Conservation (phyloP, 805 yeast species). For the Zygoascus biomembranicola region DNA sequence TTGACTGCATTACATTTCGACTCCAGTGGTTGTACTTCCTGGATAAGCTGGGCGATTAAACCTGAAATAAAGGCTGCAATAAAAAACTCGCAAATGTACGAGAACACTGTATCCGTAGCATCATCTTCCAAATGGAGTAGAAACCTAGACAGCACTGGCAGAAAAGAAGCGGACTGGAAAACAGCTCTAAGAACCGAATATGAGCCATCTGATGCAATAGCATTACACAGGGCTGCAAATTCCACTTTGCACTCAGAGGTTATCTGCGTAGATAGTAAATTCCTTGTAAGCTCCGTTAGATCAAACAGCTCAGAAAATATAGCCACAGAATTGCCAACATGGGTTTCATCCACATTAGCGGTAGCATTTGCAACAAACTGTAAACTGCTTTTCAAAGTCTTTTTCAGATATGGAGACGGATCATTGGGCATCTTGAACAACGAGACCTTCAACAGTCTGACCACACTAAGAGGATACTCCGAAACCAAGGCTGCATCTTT, state of each 20-base stretch:
- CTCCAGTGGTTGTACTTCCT: background rate
- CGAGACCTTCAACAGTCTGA: background rate
- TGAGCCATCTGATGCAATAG: background rate
- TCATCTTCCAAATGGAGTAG: background rate
- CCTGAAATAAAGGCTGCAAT: background rate
- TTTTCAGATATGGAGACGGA: background rate
- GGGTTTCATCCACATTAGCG: background rate
- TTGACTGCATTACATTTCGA: background rate
- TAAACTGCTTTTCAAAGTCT: background rate
- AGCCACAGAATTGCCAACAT: background rate
- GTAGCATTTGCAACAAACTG: background rate
- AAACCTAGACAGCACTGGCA: background rate
- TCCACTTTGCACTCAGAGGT: background rate
- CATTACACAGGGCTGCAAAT: background rate
- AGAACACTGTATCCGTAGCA: background rate
- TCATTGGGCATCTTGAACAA: background rate
- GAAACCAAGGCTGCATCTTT: conserved; percentile 12
- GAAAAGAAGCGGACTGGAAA: background rate
- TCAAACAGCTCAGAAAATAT: background rate
- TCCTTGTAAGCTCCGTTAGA: background rate
- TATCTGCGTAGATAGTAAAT: background rate
- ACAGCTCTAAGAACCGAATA: background rate
- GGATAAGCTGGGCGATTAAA: background rate
- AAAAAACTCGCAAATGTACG: background rate
- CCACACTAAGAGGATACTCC: background rate